Base-by-base conservation (phyloP, 176 grass and related monocot genomes). In the Musa troglodytarum region DNA sequence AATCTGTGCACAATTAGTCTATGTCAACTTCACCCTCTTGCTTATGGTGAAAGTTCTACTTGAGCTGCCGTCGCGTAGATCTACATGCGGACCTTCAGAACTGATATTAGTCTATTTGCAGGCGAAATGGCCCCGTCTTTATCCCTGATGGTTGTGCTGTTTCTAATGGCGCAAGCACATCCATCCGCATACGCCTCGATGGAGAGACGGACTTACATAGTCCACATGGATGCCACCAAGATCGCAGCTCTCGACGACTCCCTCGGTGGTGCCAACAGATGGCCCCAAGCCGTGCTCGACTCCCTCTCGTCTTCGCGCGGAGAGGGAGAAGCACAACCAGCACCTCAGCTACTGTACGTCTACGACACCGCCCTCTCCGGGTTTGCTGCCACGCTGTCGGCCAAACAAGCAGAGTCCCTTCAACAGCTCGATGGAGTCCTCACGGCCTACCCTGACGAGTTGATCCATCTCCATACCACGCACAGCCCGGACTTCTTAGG, bases 311-410 rank as follows among this genome's bases (percentile, higher is more conserved):
- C 9, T 8, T 53, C 11, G 11, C 21, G 13, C 1, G 3, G 10
- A 25, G 26, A 17, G 19, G 12, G n/a, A 61, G 73, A 29, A 20
- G 25, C 26, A 19, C 16, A 8, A 20, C 15, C 24, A 6, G 17
- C 53, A 3, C 73, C 73, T 4, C 54, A 75, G 73, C 54, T 50
- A 16, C 54, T 62, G 2, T 62, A 57, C 24, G 54, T 50, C 54
- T 63, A 75, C 56, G 56, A 50, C 75, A 14, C 49, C 5, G 75
- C 75, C 14, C 12, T 77, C 75, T 66, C 75, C 34, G 75, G 75
- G 13, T 77, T 77, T 61, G 43, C 75, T n/a, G 75, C 75, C 58
- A 64, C 19, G 20, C 61, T 77, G 49, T 65, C 75, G 20, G 25
- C 49, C 13, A 22, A 64, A 11, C 75, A 77, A 24, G 61, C 22